Evolutionary conservation across 2,329 filamentous ascomycete genomes (phyloP), one percentile per base, ranked within the genome.

Genomic region (Purpureocillium takamizusanense): DNA sequence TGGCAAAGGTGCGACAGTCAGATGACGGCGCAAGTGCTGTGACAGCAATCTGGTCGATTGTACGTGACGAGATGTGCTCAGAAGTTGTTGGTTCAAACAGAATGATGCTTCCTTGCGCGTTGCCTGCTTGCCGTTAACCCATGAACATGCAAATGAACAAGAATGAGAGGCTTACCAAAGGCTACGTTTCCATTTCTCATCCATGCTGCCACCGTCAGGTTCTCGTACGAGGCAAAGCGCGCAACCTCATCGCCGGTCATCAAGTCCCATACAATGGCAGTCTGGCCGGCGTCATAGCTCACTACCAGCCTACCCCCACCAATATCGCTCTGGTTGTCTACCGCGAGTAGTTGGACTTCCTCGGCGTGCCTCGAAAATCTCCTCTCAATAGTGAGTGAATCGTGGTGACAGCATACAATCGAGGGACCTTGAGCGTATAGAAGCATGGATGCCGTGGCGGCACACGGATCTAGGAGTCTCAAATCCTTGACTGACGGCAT

Each of bases 121-220:
- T 95, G 41, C 92, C 90, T 97, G 27, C 25, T 11, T 4, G 25
- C 27, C 15, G 15, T 15, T 33, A 14, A 16, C 13, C 11, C 28
- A 30, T 33, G 13, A 16, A 5, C 31, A 17, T 25, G 21, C 21
- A 25, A 25, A 9, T 5, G 14, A 9, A 5, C 17, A 5, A 27
- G 16, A 27, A 38, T 35, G 3, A 16, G 21, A 12, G 39, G 54
- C 80, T 61, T 71, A 95, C 90, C 92, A 69, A 97, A 97, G 29
- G 87, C 90, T 48, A 98, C 82, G 63, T 95, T 94, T 39, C 92
- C 92, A 63, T 95, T 95, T 33, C 83, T 77, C 89, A 98, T 95
- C 87, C 92, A 98, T 11, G 85, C 74, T 29, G 89, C 90, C 23
- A 86, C 82, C 16, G 81, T 81, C 46, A 97, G 74, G 48, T 85